Evolutionary conservation across 148 eudicot species (phyloP).

Genomic region (Vaccinium corymbosum): DNA sequence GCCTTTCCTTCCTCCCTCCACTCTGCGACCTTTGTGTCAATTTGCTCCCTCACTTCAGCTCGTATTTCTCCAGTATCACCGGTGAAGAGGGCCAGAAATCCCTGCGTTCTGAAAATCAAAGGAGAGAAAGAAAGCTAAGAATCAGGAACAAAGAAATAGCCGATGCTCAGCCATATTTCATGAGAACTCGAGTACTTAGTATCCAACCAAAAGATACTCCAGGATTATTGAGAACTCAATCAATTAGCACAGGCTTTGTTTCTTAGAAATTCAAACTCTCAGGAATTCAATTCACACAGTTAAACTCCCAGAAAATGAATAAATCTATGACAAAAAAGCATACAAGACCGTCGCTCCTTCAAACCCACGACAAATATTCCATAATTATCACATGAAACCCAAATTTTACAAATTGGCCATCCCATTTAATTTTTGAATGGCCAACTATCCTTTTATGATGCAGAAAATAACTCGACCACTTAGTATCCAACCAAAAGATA

Average conservation of each 20-base stretch:
- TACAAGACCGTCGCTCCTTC: background rate
- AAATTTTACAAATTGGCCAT: background rate
- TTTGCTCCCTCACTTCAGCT: slow-evolving; percentile 92
- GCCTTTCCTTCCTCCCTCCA: slow-evolving; percentile 99
- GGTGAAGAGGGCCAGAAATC: slow-evolving; percentile 88
- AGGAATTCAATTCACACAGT: background rate
- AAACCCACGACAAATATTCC: background rate
- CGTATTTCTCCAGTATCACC: slow-evolving; percentile 96
- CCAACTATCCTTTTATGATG: background rate
- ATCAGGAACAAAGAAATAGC: background rate
- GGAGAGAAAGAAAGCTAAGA: background rate
- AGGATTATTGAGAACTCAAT: background rate
- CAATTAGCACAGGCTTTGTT: background rate
- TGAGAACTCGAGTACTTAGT: background rate
- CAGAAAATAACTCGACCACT: background rate
- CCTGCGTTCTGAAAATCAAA: slow-evolving; percentile 66
- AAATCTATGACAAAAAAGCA: background rate
- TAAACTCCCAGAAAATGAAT: background rate
- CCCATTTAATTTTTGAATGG: background rate
- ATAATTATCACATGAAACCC: background rate
- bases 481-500: background rate
- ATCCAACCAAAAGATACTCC: background rate
- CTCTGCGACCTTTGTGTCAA: slow-evolving; percentile 90
- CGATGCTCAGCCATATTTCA: background rate
- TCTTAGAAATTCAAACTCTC: background rate